Evolutionary conservation across 192 early-diverging fungal species (phyloP), one percentile per base, ranked within the genome.

Genomic region (Coemansia sp.): DNA sequence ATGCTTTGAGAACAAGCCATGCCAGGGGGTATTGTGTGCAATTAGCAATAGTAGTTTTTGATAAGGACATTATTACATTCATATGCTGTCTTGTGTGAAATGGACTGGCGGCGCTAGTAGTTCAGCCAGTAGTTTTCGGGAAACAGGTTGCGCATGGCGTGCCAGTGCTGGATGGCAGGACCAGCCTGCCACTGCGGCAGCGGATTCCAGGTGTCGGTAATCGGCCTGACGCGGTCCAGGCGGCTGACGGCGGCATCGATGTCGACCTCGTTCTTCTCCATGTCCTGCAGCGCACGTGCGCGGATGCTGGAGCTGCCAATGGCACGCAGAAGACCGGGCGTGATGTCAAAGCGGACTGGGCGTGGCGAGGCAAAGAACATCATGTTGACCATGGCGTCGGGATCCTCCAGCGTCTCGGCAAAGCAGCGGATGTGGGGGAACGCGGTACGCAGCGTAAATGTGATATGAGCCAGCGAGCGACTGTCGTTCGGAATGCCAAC

Each of bases 41-140:
- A 14, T 17, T 17, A 25, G 37, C 9, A 59, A 59, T 25, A 25
- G 25, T 25, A 25, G 25, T 25, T 25, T 25, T 25, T 1, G 2
- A 2, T 2, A 25, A 25, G 25, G 25, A 25, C 25, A 25, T 25
- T 25, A 37, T 22, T 49, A 16, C 8, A 40, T 61, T 50, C 7
- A 25, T 25, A 25, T 25, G 25, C 25, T 25, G 25, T 2, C 25
- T 25, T 25, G 25, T 25, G 42, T 22, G 65, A 17, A 4, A 41
- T 9, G 43, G 17, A 25, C 54, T 57, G 51, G 40, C 25, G 25
- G 25, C 25, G 12, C 61, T 85, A 91, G 71, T 87, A 91, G 59
- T 88, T 84, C 8, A 86, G 65, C 94, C 94, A 95, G 74, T 92
- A 90, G 13, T 86, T 88, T 19, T 76, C 62, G 13, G 87, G 84